A percentile compares a stretch with the other conserved stretches of the same genome.
Conservation (phyloP, 305 asterid genomes). For the Stenogyne calaminthoides region DNA sequence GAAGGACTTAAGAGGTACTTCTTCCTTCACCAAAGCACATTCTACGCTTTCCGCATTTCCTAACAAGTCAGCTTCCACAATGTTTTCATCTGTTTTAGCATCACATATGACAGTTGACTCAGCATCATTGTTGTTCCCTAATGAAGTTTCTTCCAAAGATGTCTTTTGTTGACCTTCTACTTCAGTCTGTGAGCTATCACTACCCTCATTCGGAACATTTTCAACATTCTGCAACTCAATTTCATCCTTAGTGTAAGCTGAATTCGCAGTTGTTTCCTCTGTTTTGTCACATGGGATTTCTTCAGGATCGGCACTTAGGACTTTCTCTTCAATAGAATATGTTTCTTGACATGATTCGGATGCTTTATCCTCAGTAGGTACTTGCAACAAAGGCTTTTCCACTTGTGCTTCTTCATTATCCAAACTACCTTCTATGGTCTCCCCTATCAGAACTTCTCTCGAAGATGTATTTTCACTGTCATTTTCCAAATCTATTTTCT, state of each 20-base stretch:
- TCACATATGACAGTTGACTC: conserved; percentile 21
- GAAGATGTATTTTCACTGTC: conserved; percentile 26
- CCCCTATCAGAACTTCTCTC: conserved; percentile 21
- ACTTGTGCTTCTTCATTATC: conserved; percentile 23
- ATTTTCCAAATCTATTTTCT: conserved; percentile 17
- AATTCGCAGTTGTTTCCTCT: conserved; percentile 12
- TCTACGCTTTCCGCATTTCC: conserved; percentile 18
- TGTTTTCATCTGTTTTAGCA: conserved; percentile 11
- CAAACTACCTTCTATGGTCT: conserved; percentile 13
- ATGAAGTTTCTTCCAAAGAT: conserved; percentile 25
- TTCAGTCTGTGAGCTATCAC: conserved; percentile 9
- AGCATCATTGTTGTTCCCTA: conserved; percentile 10
- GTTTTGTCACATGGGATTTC: conserved; percentile 28
- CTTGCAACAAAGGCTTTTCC: too few relatives aligned
- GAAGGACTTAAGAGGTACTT: conserved; percentile 3
- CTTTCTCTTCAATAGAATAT: conserved; percentile 12
- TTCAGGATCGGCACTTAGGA: conserved; percentile 16
- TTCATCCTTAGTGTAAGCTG: conserved; percentile 13
- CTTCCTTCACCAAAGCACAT: conserved; percentile 23
- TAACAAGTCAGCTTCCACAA: conserved; percentile 10
- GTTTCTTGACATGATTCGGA: conserved; percentile 22
- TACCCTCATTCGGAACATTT: conserved; percentile 27
- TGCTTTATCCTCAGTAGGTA: conserved; percentile 21
- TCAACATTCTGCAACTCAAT: not conserved
- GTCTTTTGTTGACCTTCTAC: conserved; percentile 20